phyloP scores from a whole-genome alignment of 805 yeast species.

The Candida endomychidarum region DNA sequence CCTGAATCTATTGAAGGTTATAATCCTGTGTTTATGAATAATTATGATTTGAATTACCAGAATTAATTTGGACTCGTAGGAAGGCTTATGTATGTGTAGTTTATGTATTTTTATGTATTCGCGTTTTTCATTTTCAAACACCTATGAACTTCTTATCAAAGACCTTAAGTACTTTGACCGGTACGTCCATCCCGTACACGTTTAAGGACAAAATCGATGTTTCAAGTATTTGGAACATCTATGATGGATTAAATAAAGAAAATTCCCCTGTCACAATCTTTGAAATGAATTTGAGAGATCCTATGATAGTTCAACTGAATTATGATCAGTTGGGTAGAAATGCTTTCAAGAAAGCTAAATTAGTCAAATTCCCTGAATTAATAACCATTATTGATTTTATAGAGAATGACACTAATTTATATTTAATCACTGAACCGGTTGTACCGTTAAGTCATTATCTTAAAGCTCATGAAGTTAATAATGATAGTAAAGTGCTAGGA shows the following conservation, averaged over 20 bases:
- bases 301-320: conserved; percentile 26
- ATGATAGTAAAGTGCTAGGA: conserved; percentile 45
- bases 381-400: conserved; percentile 60
- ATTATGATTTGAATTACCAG: conserved; percentile 9
- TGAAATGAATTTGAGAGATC: conserved; percentile 52
- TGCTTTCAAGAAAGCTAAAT: conserved; percentile 46
- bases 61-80: background rate
- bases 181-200: conserved; percentile 57
- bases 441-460: conserved; percentile 48
- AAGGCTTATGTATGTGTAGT: background rate
- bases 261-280: conserved; percentile 61
- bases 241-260: conserved; percentile 57
- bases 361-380: conserved; percentile 69
- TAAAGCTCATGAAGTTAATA: conserved; percentile 21
- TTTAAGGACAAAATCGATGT: conserved; percentile 44
- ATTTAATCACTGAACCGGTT: conserved; percentile 69
- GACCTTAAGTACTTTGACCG: conserved; percentile 58
- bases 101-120: background rate
- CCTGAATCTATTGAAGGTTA: conserved; percentile 5
- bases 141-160: conserved; percentile 69
- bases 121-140: background rate
- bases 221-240: conserved; percentile 57
- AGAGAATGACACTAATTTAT: conserved; percentile 56
- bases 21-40: conserved; percentile 7
- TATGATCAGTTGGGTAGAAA: conserved; percentile 35